Evolutionary conservation across 805 yeast genomes (phyloP).

Genomic region (Hanseniaspora vineae): DNA sequence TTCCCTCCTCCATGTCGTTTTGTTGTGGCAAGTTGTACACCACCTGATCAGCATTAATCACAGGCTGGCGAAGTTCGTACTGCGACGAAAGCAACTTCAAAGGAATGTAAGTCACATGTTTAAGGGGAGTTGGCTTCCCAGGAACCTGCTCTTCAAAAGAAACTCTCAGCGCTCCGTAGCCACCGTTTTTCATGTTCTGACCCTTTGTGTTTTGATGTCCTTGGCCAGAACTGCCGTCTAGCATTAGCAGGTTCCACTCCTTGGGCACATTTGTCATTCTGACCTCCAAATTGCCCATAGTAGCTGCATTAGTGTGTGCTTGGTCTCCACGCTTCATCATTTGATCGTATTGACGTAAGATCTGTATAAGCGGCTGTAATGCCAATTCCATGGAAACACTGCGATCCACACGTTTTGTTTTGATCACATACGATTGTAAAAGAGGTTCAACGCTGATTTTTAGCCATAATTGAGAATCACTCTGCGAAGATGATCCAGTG

Average conservation of each 20-base stretch:
- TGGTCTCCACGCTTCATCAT: constrained; percentile 17
- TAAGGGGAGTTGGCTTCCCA: constrained; percentile 30
- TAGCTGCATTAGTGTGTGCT: not conserved
- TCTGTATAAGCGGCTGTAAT: constrained; percentile 20
- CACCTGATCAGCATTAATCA: constrained; percentile 38
- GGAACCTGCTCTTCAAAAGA: constrained; percentile 33
- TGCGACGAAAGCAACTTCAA: constrained; percentile 48
- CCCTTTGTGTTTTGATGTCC: not conserved
- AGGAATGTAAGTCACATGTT: constrained; percentile 60
- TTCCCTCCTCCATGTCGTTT: constrained; percentile 18
- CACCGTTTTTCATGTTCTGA: not conserved
- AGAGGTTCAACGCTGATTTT: constrained; percentile 22
- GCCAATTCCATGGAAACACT: constrained; percentile 22
- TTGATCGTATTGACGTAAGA: constrained; percentile 19
- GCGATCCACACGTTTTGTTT: constrained; percentile 16
- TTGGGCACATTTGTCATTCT: not conserved
- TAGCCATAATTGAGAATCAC: constrained; percentile 23
- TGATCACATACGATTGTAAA: constrained; percentile 16
- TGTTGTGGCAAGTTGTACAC: constrained; percentile 31
- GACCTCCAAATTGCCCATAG: not conserved
- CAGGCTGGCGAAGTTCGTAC: constrained; percentile 53
- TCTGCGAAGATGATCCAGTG: constrained; percentile 11
- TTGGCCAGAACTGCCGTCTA: too few relatives aligned
- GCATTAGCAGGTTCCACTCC: not conserved
- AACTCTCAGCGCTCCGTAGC: not conserved